These are phyloP conservation scores for Cochlearia excelsa DNA, from an alignment of 345 rosid species.

Conservation along the genomic window DNA sequence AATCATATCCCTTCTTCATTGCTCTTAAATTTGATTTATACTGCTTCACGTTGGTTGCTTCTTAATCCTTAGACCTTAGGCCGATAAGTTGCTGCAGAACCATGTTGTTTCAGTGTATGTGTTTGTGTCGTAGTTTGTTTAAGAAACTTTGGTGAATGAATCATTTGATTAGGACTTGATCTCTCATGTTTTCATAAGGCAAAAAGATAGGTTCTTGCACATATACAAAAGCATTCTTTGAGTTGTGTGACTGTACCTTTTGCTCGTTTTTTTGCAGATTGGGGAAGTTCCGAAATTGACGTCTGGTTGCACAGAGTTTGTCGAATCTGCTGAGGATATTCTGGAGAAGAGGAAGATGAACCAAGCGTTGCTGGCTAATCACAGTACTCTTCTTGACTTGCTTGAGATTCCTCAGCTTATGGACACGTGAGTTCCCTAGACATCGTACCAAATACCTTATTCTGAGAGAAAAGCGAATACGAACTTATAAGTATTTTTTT, in stretches of 20 bases:
- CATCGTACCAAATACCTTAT: not conserved
- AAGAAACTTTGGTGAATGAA: constrained; percentile 23
- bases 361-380: constrained; percentile 82
- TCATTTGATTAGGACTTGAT: constrained; percentile 14
- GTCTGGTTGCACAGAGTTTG: constrained; percentile 85
- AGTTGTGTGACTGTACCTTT: not conserved
- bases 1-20: not conserved
- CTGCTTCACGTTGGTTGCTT: too few relatives aligned
- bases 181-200: not conserved
- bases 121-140: not conserved
- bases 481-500: constrained; percentile 11
- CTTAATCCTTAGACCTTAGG: too few relatives aligned
- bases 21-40: too few relatives aligned
- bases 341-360: constrained; percentile 94
- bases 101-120: not conserved
- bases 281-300: constrained; percentile 70
- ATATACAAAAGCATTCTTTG: not conserved
- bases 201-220: not conserved
- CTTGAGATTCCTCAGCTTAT: constrained; percentile 99
- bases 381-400: constrained; percentile 90
- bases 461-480: not conserved
- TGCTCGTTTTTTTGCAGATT: constrained; percentile 48
- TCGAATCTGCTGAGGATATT: constrained; percentile 80
- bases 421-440: constrained; percentile 75
- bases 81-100: not conserved